A percentile compares a stretch with the other conserved stretches of the same genome.
These are phyloP conservation scores for Sarcodon aspratus DNA, from an alignment of 768 basidiomycete genomes.

Conservation along the genomic window DNA sequence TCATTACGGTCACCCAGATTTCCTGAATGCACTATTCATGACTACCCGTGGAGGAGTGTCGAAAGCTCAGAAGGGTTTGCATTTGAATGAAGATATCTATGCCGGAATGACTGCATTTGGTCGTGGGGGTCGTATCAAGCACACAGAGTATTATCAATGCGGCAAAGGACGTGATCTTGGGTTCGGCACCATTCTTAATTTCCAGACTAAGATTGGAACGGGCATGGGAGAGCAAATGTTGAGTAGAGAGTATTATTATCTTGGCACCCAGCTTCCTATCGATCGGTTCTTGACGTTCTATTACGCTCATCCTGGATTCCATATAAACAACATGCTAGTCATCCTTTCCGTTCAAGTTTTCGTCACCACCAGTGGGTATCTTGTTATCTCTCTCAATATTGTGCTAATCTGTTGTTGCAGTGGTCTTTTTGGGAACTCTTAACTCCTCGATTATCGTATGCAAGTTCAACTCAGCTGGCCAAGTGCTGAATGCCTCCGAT, in stretches of 20 bases:
- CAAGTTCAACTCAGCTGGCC: conserved; percentile 59
- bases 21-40: conserved; percentile 97
- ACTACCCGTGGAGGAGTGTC: conserved; percentile 96
- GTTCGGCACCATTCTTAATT: conserved; percentile 97
- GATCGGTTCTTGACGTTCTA: conserved; percentile 99
- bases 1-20: conserved; percentile 99
- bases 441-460: conserved; percentile 77
- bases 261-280: conserved; percentile 95
- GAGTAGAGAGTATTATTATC: conserved; percentile 96
- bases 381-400: not conserved
- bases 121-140: conserved; percentile 95
- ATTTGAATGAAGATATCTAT: conserved; percentile 99
- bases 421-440: conserved; percentile 92
- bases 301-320: conserved; percentile 99
- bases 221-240: conserved; percentile 99
- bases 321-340: conserved; percentile 99
- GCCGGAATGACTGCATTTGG: conserved; percentile 99
- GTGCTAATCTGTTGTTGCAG: conserved; percentile 26
- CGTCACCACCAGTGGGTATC: conserved; percentile 71
- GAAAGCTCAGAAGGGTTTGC: conserved; percentile 98
- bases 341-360: conserved; percentile 96
- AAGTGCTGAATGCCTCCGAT: conserved; percentile 62
- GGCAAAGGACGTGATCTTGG: conserved; percentile 98
- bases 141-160: conserved; percentile 98
- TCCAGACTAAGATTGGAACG: conserved; percentile 99